phyloP scores from a whole-genome alignment of 129 eudicot species.

The Artemisia tridentata region DNA sequence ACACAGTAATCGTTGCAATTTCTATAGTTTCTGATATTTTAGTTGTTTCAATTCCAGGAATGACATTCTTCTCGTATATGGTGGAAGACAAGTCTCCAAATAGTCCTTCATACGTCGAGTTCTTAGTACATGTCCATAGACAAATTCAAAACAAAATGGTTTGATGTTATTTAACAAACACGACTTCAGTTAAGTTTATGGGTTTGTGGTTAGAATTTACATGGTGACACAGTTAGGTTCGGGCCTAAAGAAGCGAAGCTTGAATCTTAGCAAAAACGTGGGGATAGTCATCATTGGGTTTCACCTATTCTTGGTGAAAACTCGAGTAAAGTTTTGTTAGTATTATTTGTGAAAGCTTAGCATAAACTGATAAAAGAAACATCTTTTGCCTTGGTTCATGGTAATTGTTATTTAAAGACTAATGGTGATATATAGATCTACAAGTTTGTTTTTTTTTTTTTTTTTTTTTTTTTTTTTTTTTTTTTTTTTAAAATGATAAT shows the following conservation, averaged over 20 bases:
- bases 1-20: too few species aligned
- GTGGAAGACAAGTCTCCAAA: constrained; percentile 79
- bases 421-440: too few species aligned
- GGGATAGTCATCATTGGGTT: constrained; percentile 5
- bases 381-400: constrained; percentile 19
- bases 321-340: constrained; percentile 22
- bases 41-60: constrained; percentile 36
- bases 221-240: too few species aligned
- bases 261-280: not conserved
- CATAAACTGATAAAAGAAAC: constrained; percentile 10
- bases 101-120: constrained; percentile 88
- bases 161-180: too few species aligned
- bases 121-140: constrained; percentile 73
- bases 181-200: too few species aligned
- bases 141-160: too few species aligned
- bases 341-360: constrained; percentile 7
- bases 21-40: too few species aligned
- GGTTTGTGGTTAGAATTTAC: too few species aligned
- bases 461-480: too few species aligned
- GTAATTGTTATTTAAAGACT: not conserved
- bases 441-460: too few species aligned
- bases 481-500: too few species aligned
- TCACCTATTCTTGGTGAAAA: constrained; percentile 13
- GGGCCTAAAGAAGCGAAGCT: constrained; percentile 7
- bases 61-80: constrained; percentile 61